Conservation (phyloP, 306 rosid species). For the Quillaja saponaria region DNA sequence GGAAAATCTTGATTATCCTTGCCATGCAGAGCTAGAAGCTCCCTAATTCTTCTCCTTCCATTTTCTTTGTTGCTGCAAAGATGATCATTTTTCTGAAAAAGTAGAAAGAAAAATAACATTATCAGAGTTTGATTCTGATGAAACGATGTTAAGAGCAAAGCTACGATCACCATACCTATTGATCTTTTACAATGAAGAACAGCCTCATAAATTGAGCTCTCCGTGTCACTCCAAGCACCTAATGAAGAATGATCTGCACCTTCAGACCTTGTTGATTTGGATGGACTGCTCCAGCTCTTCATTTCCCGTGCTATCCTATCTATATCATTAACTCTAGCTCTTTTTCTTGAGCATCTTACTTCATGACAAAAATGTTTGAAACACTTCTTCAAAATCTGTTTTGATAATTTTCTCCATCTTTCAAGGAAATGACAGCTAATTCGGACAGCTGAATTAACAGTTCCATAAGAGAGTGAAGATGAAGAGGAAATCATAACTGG, state of each 20-base stretch:
- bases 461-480: not conserved
- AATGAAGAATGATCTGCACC: slow-evolving; percentile 8
- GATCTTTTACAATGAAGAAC: slow-evolving; percentile 48
- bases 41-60: not conserved
- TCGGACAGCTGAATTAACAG: slow-evolving; percentile 2
- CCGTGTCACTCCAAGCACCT: slow-evolving; percentile 26
- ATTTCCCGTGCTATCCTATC: slow-evolving; percentile 22
- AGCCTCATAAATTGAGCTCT: slow-evolving; percentile 43
- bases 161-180: slow-evolving; percentile 29
- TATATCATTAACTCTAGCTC: slow-evolving; percentile 27
- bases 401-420: slow-evolving; percentile 20
- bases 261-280: slow-evolving; percentile 26
- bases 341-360: slow-evolving; percentile 6
- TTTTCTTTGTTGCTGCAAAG: not conserved
- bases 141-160: not conserved
- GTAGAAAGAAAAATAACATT: not conserved
- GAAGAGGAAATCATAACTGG: not conserved
- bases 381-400: slow-evolving; percentile 28
- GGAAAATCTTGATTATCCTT: slow-evolving; percentile 10
- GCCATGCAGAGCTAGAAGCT: not conserved
- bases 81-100: slow-evolving; percentile 29
- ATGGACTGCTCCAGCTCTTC: slow-evolving; percentile 24
- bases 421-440: slow-evolving; percentile 11
- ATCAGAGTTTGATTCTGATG: not conserved
- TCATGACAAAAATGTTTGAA: slow-evolving; percentile 7